A percentile compares a stretch with the other conserved stretches of the same genome.
Conservation (phyloP, 805 yeast genomes). For the Schwanniomyces vanrijiae region DNA sequence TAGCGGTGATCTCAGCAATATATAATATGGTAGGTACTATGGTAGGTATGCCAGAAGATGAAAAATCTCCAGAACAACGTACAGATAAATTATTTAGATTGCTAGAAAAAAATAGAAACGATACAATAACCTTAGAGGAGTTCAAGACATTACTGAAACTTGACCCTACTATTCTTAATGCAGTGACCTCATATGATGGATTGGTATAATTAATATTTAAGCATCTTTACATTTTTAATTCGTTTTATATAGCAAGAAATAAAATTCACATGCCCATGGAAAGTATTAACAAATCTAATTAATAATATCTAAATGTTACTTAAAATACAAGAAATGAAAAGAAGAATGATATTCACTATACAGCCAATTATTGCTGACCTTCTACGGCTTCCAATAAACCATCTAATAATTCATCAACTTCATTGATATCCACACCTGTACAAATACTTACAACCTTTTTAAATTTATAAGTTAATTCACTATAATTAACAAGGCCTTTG, state of each 20-base stretch:
- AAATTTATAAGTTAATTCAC: conserved; percentile 58
- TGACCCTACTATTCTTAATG: conserved; percentile 73
- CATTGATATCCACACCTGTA: conserved; percentile 79
- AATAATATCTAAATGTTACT: neutral
- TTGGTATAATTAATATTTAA: conserved; percentile 46
- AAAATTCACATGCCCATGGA: neutral
- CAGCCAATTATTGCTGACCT: conserved; percentile 43
- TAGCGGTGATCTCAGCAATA: conserved; percentile 75
- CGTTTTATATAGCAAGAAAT: neutral
- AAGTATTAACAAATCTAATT: neutral
- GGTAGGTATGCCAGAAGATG: conserved; percentile 87
- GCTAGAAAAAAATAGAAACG: conserved; percentile 70
- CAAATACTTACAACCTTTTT: conserved; percentile 86
- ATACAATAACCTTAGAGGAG: conserved; percentile 71
- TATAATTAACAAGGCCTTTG: conserved; percentile 46
- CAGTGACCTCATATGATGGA: conserved; percentile 80
- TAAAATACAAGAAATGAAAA: neutral
- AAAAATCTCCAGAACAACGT: conserved; percentile 86
- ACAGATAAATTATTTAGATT: conserved; percentile 75
- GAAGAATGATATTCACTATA: neutral
- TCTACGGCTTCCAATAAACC: conserved; percentile 90
- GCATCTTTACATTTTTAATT: neutral
- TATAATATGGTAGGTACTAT: conserved; percentile 95
- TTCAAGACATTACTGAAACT: conserved; percentile 77
- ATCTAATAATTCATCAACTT: conserved; percentile 78